Percentiles rank a stretch among this genome's conserved stretches.
Conservation (phyloP, 805 yeast genomes). For the Spathaspora sp. region DNA sequence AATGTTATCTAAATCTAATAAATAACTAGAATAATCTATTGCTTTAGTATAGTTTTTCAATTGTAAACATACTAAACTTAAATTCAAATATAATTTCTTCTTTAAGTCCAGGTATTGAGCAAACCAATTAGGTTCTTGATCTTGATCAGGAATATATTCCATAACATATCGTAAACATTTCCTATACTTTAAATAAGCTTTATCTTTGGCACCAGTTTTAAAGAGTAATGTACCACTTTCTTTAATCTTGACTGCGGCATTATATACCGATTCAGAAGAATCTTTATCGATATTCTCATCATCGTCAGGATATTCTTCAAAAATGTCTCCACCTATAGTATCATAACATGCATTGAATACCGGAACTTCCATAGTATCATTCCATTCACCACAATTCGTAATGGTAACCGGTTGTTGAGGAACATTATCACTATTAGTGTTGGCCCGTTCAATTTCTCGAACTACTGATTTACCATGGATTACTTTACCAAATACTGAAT, state of each 20-base stretch:
- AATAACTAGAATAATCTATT: slow-evolving; percentile 50
- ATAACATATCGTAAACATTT: slow-evolving; percentile 68
- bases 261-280: slow-evolving; percentile 48
- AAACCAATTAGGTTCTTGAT: slow-evolving; percentile 52
- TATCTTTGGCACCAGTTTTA: slow-evolving; percentile 46
- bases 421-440: slow-evolving; percentile 35
- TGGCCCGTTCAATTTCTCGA: slow-evolving; percentile 55
- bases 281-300: slow-evolving; percentile 56
- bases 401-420: slow-evolving; percentile 38
- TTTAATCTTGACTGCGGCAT: slow-evolving; percentile 55
- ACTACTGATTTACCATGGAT: slow-evolving; percentile 65
- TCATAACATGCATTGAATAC: slow-evolving; percentile 61
- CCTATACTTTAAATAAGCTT: slow-evolving; percentile 59
- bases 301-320: slow-evolving; percentile 78
- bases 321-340: slow-evolving; percentile 62
- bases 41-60: slow-evolving; percentile 46
- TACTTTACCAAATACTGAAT: slow-evolving; percentile 75
- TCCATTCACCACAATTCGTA: slow-evolving; percentile 62
- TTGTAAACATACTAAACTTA: slow-evolving; percentile 54
- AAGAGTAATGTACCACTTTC: slow-evolving; percentile 62
- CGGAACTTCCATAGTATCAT: slow-evolving; percentile 49
- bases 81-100: slow-evolving; percentile 53
- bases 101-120: slow-evolving; percentile 48
- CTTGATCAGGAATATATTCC: slow-evolving; percentile 70
- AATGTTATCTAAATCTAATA: slow-evolving; percentile 47